These are phyloP conservation scores for Ceriops tagal DNA, from an alignment of 345 rosid species.

Conservation along the genomic window DNA sequence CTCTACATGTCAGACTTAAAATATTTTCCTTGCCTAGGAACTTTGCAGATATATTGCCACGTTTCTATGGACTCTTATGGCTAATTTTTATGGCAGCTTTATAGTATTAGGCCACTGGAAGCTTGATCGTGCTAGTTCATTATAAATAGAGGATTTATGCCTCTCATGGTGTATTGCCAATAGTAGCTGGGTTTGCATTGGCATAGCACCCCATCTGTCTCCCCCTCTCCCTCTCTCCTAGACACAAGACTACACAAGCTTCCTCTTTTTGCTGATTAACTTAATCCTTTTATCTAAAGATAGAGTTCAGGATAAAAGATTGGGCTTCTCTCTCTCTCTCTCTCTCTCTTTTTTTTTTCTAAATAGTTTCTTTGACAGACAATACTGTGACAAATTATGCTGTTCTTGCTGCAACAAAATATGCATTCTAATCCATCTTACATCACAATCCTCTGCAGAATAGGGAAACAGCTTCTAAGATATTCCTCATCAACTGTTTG, in stretches of 20 bases:
- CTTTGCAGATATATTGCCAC: neutral
- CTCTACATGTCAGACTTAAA: neutral
- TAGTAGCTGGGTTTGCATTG: no score
- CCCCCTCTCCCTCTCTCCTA: no score
- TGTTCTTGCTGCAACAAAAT: neutral
- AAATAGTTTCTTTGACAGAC: no score
- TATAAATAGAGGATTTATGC: neutral
- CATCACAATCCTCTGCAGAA: conserved; percentile 47
- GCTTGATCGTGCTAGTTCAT: neutral
- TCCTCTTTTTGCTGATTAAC: no score
- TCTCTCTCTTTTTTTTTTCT: no score
- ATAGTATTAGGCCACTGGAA: neutral
- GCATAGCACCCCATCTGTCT: no score
- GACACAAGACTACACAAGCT: no score
- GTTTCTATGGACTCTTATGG: neutral
- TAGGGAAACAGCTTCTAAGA: conserved; percentile 73
- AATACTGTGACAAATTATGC: no score
- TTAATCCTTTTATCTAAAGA: no score
- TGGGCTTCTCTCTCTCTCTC: no score
- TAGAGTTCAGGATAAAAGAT: no score
- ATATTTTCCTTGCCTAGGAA: neutral
- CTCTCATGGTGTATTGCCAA: no score
- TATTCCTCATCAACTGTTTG: conserved; percentile 90
- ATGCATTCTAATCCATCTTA: conserved; percentile 9
- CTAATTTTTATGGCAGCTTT: neutral